phyloP scores from a whole-genome alignment of 768 basidiomycete genomes.

The Kwoniella dendrophila region DNA sequence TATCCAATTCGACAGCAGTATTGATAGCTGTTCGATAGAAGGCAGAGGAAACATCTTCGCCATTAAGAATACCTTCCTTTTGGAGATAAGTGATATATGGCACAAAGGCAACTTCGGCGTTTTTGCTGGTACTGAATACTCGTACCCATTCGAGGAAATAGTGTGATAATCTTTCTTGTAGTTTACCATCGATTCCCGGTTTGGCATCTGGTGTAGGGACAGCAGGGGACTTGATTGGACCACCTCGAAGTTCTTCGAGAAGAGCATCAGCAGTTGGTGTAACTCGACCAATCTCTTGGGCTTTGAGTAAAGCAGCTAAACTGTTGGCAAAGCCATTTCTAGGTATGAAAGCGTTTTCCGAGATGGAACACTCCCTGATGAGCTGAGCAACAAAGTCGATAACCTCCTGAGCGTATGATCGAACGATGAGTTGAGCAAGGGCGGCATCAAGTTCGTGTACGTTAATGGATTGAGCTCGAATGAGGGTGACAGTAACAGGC shows the following conservation, averaged over 20 bases:
- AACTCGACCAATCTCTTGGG: constrained; percentile 72
- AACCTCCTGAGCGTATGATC: constrained; percentile 74
- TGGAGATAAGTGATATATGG: constrained; percentile 96
- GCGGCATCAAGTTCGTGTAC: constrained; percentile 81
- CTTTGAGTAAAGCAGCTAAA: constrained; percentile 76
- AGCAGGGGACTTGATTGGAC: constrained; percentile 21
- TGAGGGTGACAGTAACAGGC: constrained; percentile 83
- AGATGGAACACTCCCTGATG: constrained; percentile 81
- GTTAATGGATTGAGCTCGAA: constrained; percentile 79
- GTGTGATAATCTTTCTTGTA: constrained; percentile 56
- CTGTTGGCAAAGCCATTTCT: constrained; percentile 77
- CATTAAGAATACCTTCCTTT: constrained; percentile 92
- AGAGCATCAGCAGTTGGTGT: constrained; percentile 61
- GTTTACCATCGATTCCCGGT: constrained; percentile 32
- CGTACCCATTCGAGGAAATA: constrained; percentile 75
- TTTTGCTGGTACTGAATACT: constrained; percentile 86
- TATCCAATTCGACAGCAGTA: constrained; percentile 84
- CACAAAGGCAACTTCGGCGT: constrained; percentile 87
- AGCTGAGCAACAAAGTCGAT: constrained; percentile 80
- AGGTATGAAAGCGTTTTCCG: constrained; percentile 72
- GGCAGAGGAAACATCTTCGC: constrained; percentile 92
- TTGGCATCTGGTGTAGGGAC: constrained; percentile 19
- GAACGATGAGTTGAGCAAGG: constrained; percentile 78
- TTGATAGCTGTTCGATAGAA: constrained; percentile 99
- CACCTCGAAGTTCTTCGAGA: constrained; percentile 70